A percentile compares a stretch with the other conserved stretches of the same genome.
Evolutionary conservation across 768 basidiomycete genomes (phyloP).

Genomic region (Trametes coccinea): DNA sequence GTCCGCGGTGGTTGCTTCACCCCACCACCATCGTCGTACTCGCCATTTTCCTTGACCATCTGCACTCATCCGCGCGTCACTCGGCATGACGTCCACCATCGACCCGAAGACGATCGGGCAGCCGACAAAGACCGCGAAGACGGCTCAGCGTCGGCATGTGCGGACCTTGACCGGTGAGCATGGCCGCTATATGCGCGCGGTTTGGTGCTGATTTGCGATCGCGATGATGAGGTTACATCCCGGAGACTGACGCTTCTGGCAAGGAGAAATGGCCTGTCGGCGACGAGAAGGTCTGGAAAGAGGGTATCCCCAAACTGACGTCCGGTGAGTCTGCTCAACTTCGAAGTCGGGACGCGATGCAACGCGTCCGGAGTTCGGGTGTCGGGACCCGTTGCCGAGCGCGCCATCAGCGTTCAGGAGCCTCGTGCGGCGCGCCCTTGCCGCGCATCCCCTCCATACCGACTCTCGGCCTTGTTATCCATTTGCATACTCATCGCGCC

Average conservation of each 20-base stretch:
- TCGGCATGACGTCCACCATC: constrained; percentile 29
- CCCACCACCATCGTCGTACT: background rate
- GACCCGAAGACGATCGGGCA: constrained; percentile 30
- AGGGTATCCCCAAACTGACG: constrained; percentile 55
- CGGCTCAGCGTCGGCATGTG: constrained; percentile 55
- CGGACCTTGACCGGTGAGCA: constrained; percentile 46
- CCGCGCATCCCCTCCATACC: background rate
- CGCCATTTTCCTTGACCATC: background rate
- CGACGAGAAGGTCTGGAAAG: constrained; percentile 75
- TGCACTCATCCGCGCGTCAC: background rate
- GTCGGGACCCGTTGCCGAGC: background rate
- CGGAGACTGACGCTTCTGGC: constrained; percentile 73
- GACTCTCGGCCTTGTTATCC: background rate
- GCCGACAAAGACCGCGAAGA: constrained; percentile 35
- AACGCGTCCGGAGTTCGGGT: too few species aligned
- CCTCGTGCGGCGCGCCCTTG: constrained; percentile 8
- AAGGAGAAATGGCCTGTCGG: constrained; percentile 87
- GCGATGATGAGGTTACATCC: constrained; percentile 61
- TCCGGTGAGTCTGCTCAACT: constrained; percentile 41
- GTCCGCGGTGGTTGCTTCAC: background rate
- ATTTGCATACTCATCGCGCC: constrained; percentile 9
- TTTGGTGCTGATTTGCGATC: background rate
- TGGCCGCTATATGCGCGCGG: background rate
- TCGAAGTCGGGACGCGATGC: too few species aligned
- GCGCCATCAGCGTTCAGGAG: constrained; percentile 17